Base-by-base conservation (phyloP, 2,329 filamentous ascomycete genomes). In the Stromatinia cepivora region DNA sequence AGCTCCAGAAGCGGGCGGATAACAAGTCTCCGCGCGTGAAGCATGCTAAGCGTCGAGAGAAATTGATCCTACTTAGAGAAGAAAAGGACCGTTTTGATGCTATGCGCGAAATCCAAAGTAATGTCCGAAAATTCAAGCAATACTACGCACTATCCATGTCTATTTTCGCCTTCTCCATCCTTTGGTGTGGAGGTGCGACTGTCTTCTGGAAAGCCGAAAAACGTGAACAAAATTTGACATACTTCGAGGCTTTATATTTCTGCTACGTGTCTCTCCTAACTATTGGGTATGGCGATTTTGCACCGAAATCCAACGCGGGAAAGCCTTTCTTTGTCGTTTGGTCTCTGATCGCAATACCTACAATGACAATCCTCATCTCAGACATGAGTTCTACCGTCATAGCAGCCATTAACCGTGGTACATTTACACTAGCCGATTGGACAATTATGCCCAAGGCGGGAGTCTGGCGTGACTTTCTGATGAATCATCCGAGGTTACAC, bases 301-400 rank as follows among this genome's bases (percentile, higher is more conserved):
- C 85, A 11, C 89, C 90, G 0, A 84, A 84, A 71, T 86, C 84
- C 9, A 91, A 91, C 74, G 83, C 87, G 0, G 88, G 88, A 5
- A 85, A 89, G 59, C 87, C 88, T 0, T 90, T 92, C 76, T 92
- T 92, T 76, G 84, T 92, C 7, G 82, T 92, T 34, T 92, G 90
- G 90, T 88, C 85, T 36, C 79, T 92, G 4, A 82, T 91, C 52
- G 89, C 89, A 4, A 85, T 92, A 1, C 89, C 89, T 0, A 90
- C 87, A 2, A 90, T 91, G 85, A 91, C 89, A 0, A 88, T 90
- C 46, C 81, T 92, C 0, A 83, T 90, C 67, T 84, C 84, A 9
- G 85, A 87, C 72, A 86, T 91, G 81, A 85, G 87, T 53, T 84
- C 88, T 67, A 92, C 90, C 0, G 83, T 92, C 46, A 85, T 92